phyloP scores from a whole-genome alignment of 345 rosid species.

The Ceriops decandra region DNA sequence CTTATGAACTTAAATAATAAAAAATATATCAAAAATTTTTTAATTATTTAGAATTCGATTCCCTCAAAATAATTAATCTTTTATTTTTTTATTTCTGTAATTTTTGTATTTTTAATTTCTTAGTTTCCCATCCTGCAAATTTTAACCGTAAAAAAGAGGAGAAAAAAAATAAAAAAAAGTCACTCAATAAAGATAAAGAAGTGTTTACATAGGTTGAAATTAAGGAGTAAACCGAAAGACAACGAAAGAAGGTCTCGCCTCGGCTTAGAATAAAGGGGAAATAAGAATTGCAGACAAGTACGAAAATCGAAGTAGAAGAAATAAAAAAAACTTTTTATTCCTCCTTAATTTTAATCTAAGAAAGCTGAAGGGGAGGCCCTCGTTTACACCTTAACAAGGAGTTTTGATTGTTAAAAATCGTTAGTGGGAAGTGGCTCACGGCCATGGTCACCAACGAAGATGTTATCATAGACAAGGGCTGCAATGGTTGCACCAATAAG shows the following conservation, averaged over 20 bases:
- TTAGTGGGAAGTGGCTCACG: slow-evolving; percentile 18
- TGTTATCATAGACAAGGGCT: slow-evolving; percentile 21
- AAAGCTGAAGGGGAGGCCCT: neutral
- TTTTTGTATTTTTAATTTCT: too few species aligned
- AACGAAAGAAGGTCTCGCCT: neutral
- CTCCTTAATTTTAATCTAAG: neutral
- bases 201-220: too few species aligned
- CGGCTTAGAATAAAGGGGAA: neutral
- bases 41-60: too few species aligned
- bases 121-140: too few species aligned
- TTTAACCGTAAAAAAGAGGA: too few species aligned
- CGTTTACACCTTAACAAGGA: too few species aligned
- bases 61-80: too few species aligned
- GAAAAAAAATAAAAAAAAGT: too few species aligned
- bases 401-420: slow-evolving; percentile 8
- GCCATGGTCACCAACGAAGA: slow-evolving; percentile 4
- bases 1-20: too few species aligned
- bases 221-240: neutral
- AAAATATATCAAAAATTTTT: too few species aligned
- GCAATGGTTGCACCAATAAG: slow-evolving; percentile 25
- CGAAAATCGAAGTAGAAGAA: neutral
- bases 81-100: too few species aligned
- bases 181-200: too few species aligned
- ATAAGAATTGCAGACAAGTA: neutral
- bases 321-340: neutral